Conservation (phyloP, 2,329 filamentous ascomycete species). For the Aspergillus amoenus region DNA sequence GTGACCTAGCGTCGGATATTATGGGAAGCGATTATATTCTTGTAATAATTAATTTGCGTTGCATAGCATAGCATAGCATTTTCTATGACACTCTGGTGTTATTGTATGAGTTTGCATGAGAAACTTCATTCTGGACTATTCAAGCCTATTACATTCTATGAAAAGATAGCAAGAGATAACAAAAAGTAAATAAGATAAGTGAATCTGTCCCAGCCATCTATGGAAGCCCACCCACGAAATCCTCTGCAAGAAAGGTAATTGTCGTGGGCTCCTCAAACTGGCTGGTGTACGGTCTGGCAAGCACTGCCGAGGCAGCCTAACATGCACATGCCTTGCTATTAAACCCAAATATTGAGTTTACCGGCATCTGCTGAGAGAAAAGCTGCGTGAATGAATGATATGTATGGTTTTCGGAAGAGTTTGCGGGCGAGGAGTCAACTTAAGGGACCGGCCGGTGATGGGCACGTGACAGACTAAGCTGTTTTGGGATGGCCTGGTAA, state of each 20-base stretch:
- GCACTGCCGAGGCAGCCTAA: constrained; percentile 26
- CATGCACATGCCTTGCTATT: constrained; percentile 25
- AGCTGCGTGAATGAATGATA: constrained; percentile 29
- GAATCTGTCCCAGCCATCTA: constrained; percentile 45
- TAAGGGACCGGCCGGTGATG: background rate
- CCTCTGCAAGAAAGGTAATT: constrained; percentile 17
- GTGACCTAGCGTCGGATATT: background rate
- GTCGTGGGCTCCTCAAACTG: constrained; percentile 49
- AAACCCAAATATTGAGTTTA: background rate
- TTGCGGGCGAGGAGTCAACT: background rate
- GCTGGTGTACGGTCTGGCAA: constrained; percentile 45
- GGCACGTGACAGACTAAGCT: background rate
- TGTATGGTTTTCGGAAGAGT: constrained; percentile 11
- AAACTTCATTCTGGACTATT: background rate
- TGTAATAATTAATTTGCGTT: background rate
- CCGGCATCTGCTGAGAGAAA: constrained; percentile 29
- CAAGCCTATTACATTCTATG: background rate
- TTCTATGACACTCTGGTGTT: background rate
- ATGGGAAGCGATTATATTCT: background rate
- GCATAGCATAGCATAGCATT: background rate
- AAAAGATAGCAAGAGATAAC: background rate
- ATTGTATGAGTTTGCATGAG: background rate
- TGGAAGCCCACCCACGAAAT: constrained; percentile 44
- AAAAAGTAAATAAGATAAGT: constrained; percentile 1
- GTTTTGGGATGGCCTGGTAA: background rate